Percentiles rank a stretch among this genome's conserved stretches.
Conservation (phyloP, 768 basidiomycete species). For the Xerocomus spinulosus region DNA sequence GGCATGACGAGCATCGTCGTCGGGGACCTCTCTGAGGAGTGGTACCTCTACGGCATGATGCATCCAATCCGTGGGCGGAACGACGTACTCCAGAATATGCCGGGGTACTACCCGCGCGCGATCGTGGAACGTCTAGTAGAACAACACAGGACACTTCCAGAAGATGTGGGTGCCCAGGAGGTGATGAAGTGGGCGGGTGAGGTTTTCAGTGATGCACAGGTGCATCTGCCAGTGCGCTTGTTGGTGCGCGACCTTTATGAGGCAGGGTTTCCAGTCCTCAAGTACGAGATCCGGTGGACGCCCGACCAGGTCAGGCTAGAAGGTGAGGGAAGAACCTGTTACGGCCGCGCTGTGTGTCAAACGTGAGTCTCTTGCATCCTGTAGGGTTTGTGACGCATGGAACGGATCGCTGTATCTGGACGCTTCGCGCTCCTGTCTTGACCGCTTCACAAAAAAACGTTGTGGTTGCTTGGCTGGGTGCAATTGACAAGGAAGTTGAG, state of each 20-base stretch:
- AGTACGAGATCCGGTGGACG: conserved; percentile 69
- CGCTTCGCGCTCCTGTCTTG: conserved; percentile 50
- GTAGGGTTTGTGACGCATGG: conserved; percentile 69
- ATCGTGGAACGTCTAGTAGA: conserved; percentile 44
- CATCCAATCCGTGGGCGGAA: conserved; percentile 46
- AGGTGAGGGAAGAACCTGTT: conserved; percentile 37
- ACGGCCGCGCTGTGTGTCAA: neutral
- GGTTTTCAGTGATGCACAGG: conserved; percentile 57
- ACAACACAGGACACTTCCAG: conserved; percentile 39
- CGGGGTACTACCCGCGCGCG: conserved; percentile 53
- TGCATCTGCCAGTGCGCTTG: conserved; percentile 62
- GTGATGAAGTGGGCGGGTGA: conserved; percentile 49
- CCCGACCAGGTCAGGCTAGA: conserved; percentile 53
- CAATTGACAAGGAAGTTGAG: conserved; percentile 42
- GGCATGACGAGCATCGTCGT: conserved; percentile 59
- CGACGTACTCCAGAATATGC: conserved; percentile 56
- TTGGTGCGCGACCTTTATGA: conserved; percentile 55
- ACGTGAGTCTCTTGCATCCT: neutral
- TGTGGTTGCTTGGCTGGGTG: conserved; percentile 54
- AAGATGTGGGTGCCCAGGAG: conserved; percentile 41
- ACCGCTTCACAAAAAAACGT: conserved; percentile 40
- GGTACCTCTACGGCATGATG: conserved; percentile 73
- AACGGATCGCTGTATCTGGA: conserved; percentile 60
- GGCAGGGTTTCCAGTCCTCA: conserved; percentile 56
- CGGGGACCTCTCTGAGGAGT: conserved; percentile 72